Percentiles rank a stretch among this genome's conserved stretches.
Conservation (phyloP, 1,284 basidiomycete species). For the Moesziomyces antarcticus region DNA sequence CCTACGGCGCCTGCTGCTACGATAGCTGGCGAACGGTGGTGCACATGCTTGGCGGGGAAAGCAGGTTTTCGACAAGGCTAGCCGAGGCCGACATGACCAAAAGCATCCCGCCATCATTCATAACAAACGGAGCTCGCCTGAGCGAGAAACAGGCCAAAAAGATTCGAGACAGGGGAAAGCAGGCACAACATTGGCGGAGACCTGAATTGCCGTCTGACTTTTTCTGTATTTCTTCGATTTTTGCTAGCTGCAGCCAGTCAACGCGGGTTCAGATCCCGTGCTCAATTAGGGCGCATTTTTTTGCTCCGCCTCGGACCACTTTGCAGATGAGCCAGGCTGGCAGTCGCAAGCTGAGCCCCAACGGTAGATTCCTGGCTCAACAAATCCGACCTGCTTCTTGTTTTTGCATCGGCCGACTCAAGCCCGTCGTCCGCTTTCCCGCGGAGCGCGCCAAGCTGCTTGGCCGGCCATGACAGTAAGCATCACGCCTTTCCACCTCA, state of each 20-base stretch:
- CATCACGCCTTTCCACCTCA: no score
- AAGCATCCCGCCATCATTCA: no score
- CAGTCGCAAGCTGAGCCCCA: background rate
- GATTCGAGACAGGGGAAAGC: no score
- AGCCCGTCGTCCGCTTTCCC: background rate
- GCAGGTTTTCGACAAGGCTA: no score
- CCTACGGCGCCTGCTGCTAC: no score
- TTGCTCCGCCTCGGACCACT: background rate
- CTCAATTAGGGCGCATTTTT: no score
- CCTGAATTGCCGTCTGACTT: background rate
- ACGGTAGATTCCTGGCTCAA: background rate
- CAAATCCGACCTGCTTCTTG: background rate
- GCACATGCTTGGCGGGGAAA: no score
- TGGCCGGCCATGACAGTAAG: no score
- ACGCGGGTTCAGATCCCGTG: background rate
- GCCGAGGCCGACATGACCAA: no score
- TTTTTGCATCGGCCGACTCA: background rate
- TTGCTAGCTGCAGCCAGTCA: background rate
- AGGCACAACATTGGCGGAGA: background rate
- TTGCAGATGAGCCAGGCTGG: background rate
- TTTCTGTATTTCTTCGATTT: background rate
- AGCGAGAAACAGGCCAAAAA: slow-evolving; percentile 1
- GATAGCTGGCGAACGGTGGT: no score
- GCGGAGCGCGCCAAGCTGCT: no score
- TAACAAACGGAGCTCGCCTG: no score